Base-by-base conservation (phyloP, 345 rosid genomes). In the Eutrema japonicum region DNA sequence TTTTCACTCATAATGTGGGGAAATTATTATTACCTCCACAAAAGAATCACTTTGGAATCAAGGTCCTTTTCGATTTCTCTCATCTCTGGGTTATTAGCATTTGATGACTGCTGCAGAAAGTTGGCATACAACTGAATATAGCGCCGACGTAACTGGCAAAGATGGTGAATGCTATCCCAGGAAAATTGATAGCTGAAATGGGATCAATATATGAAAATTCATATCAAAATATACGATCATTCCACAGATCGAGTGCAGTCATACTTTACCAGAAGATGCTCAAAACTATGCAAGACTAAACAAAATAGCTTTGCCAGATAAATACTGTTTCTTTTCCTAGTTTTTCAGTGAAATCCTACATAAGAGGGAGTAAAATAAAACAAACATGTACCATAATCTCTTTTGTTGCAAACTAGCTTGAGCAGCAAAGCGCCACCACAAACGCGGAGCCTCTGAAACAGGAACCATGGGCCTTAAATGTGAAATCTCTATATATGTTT, bases 371-470 rank as follows among this genome's bases (percentile, higher is more conserved):
- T 27, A 42, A 22, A 73, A 68, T 64, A 35, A 71, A 74, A 79
- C 37, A 57, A 64, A 36, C 55, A 50, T 60, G 76, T 89, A 94
- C 98, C 98, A 90, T 84, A 89, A 82, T 80, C 88, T 88, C 81
- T 82, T 90, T 83, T 82, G 93, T 77, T 87, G 91, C 75, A 95
- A 72, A 68, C 85, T 74, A 77, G 99, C 99, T 76, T 90, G 96
- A 82, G 84, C 86, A 75, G 87, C 96, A 84, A 92, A 95, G 12
- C 85, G 92, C 99, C 99, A 95, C 99, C 99, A 95, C 80, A 85
- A 65, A 71, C 51, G 61, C 36, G 85, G 86, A 79, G 68, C 81
- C 80, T 84, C 80, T 30, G 88, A 87, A 71, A 92, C 86, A 67
- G 96, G 81, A 81, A 87, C 83, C 79, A 75, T 52, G 18, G 99